Conservation (phyloP, 148 eudicot genomes). For the Rhododendron ovatum region DNA sequence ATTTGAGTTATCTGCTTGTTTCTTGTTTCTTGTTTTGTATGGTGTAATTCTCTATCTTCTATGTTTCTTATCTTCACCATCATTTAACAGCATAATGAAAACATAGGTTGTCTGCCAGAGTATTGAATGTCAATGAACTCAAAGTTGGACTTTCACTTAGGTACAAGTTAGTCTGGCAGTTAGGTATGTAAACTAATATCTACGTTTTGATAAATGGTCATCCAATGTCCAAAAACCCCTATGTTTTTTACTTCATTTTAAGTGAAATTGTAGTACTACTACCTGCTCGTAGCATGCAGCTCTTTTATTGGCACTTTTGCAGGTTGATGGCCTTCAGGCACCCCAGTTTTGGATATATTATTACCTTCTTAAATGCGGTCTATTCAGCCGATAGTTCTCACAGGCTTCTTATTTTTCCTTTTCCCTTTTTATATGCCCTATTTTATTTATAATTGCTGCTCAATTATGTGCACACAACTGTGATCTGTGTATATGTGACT, state of each 20-base stretch:
- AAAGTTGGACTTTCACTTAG: background rate
- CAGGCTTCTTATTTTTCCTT: background rate
- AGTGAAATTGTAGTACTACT: background rate
- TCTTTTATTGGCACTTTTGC: background rate
- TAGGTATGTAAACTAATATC: background rate
- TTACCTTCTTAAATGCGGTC: background rate
- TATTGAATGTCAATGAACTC: background rate
- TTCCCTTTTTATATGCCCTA: background rate
- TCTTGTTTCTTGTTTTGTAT: background rate
- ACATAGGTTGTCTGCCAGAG: background rate
- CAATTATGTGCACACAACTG: background rate
- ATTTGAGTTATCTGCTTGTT: background rate
- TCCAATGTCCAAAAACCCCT: background rate
- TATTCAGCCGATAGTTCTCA: background rate
- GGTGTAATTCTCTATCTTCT: background rate
- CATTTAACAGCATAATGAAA: background rate
- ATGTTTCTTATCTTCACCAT: background rate
- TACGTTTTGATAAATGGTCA: background rate
- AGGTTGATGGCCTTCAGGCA: background rate
- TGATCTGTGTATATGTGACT: background rate
- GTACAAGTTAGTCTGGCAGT: background rate
- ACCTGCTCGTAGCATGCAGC: background rate
- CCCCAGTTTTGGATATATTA: background rate
- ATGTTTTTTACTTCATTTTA: background rate
- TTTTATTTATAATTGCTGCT: background rate